Conservation (phyloP, 345 rosid genomes). For the Microthlaspi erraticum region DNA sequence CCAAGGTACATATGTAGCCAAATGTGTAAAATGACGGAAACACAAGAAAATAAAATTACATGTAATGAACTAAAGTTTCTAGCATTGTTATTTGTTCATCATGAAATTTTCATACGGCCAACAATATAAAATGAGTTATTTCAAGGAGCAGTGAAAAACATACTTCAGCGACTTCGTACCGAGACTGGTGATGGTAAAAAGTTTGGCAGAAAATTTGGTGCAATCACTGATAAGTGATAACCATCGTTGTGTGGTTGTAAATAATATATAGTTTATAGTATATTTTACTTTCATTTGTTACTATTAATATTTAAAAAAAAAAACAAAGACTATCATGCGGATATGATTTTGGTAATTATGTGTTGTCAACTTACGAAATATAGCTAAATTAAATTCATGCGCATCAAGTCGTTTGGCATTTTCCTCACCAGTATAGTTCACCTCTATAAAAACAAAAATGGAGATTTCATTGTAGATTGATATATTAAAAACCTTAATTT, state of each 20-base stretch:
- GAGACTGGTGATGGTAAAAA: not conserved
- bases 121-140: not conserved
- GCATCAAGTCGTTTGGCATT: constrained; percentile 17
- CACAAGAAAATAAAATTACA: too few relatives aligned
- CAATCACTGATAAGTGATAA: too few relatives aligned
- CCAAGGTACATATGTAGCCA: not conserved
- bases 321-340: not conserved
- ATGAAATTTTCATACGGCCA: not conserved
- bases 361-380: not conserved
- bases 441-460: constrained; percentile 25
- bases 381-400: not conserved
- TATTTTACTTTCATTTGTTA: too few relatives aligned
- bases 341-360: not conserved
- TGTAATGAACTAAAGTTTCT: too few relatives aligned
- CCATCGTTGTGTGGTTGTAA: too few relatives aligned
- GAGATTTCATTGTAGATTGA: constrained; percentile 25
- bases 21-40: not conserved
- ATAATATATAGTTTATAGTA: too few relatives aligned
- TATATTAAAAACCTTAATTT: not conserved
- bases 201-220: too few relatives aligned
- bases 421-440: constrained; percentile 8
- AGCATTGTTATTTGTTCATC: not conserved
- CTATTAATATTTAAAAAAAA: not conserved
- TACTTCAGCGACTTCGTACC: not conserved
- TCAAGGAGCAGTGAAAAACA: not conserved